Conservation (phyloP, 306 rosid species). For the Quercus agrifolia region DNA sequence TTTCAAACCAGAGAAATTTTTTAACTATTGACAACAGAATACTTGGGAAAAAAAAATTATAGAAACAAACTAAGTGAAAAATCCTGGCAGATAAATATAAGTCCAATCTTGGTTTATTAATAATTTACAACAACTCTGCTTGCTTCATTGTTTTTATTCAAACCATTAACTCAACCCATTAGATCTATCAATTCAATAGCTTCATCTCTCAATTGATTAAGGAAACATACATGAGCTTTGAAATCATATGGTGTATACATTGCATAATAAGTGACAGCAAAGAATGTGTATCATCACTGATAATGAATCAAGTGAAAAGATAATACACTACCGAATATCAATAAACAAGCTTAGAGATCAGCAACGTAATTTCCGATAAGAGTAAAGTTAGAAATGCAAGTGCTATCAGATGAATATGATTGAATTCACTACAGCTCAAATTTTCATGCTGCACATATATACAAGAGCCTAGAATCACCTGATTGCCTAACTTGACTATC, state of each 20-base stretch:
- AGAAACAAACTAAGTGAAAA: neutral
- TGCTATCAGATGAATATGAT: neutral
- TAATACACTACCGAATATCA: neutral
- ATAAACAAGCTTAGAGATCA: neutral
- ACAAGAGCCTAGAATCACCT: slow-evolving; percentile 38
- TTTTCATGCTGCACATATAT: neutral
- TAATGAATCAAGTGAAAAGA: neutral
- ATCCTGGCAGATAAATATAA: neutral
- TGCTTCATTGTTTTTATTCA: neutral
- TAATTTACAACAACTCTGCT: neutral
- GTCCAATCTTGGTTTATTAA: neutral
- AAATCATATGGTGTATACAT: neutral
- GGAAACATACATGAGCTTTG: neutral
- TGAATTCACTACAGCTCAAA: neutral
- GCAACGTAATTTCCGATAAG: neutral
- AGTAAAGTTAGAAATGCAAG: neutral
- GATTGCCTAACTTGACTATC: slow-evolving; percentile 81
- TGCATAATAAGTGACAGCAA: neutral
- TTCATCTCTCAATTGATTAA: neutral
- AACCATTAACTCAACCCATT: neutral
- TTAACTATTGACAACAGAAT: too few relatives aligned
- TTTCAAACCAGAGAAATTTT: neutral
- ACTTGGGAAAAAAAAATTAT: too few relatives aligned
- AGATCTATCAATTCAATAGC: neutral
- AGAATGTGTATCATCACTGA: neutral